phyloP scores from a whole-genome alignment of 805 yeast species.

The Candida namnaoensis region DNA sequence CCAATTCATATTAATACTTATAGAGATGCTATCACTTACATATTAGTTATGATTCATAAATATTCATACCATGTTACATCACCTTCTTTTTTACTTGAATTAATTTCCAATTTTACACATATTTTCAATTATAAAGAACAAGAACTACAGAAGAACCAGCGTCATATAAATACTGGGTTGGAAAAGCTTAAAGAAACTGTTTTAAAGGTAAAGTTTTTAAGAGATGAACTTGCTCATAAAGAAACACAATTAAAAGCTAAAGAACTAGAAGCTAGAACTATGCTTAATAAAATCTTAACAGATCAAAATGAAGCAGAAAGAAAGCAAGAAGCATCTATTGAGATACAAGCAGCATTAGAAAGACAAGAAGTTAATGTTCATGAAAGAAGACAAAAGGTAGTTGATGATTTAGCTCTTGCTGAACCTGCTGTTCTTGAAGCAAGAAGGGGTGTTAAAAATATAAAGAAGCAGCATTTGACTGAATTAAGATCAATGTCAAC shows the following conservation, averaged over 20 bases:
- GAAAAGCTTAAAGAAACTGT: conserved; percentile 73
- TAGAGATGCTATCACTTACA: conserved; percentile 37
- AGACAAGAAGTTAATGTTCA: conserved; percentile 57
- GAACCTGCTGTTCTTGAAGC: conserved; percentile 86
- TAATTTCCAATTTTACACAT: conserved; percentile 34
- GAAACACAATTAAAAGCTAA: conserved; percentile 40
- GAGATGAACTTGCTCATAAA: conserved; percentile 44
- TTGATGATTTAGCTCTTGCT: conserved; percentile 59
- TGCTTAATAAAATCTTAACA: conserved; percentile 65
- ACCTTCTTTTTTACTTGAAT: conserved; percentile 50
- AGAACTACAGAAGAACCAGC: conserved; percentile 54
- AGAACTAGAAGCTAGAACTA: conserved; percentile 58
- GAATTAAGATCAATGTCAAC: conserved; percentile 84
- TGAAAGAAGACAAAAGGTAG: conserved; percentile 43
- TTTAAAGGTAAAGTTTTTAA: conserved; percentile 55
- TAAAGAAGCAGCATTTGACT: conserved; percentile 85
- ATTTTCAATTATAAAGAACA: conserved; percentile 34
- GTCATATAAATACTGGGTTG: conserved; percentile 66
- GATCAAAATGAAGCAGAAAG: conserved; percentile 93
- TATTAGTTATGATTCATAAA: conserved; percentile 39
- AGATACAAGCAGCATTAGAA: conserved; percentile 60
- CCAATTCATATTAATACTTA: conserved; percentile 12
- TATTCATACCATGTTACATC: conserved; percentile 12
- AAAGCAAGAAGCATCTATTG: conserved; percentile 76
- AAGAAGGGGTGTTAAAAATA: conserved; percentile 81